A percentile compares a stretch with the other conserved stretches of the same genome.
phyloP scores from a whole-genome alignment of 2,329 filamentous ascomycete species.

The Fusarium gaditjirri region DNA sequence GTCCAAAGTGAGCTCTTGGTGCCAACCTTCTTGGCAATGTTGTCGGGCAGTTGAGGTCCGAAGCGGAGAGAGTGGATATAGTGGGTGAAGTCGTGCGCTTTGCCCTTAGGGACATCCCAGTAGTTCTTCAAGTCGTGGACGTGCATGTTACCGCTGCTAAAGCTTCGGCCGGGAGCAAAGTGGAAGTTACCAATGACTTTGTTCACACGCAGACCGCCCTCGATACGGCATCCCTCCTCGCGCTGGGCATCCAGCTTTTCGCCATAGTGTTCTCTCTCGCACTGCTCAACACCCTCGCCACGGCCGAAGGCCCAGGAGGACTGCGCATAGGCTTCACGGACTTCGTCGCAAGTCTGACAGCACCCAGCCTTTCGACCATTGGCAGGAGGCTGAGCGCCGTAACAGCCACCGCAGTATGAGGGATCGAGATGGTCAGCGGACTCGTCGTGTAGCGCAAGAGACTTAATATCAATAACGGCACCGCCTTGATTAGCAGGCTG shows the following conservation, averaged over 20 bases:
- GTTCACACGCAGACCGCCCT: conserved; percentile 92
- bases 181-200: conserved; percentile 99
- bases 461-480: conserved; percentile 75
- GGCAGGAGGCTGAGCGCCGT: conserved; percentile 80
- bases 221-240: conserved; percentile 92
- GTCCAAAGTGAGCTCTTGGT: conserved; percentile 72
- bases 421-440: conserved; percentile 84
- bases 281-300: conserved; percentile 94
- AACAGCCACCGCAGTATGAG: conserved; percentile 92
- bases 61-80: conserved; percentile 90
- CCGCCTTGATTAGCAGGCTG: conserved; percentile 78
- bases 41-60: conserved; percentile 87
- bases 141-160: conserved; percentile 96
- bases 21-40: conserved; percentile 70
- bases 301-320: conserved; percentile 94
- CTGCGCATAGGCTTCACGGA: conserved; percentile 90
- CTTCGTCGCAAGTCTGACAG: conserved; percentile 97
- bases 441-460: conserved; percentile 73
- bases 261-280: conserved; percentile 91
- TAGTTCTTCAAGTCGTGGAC: conserved; percentile 98
- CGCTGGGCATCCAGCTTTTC: conserved; percentile 89
- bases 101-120: conserved; percentile 75
- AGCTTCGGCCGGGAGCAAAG: conserved; percentile 93
- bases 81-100: conserved; percentile 88
- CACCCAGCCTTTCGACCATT: conserved; percentile 84